Conservation (phyloP, 1,139 yeast species). For the Yamadazyma sp. region DNA sequence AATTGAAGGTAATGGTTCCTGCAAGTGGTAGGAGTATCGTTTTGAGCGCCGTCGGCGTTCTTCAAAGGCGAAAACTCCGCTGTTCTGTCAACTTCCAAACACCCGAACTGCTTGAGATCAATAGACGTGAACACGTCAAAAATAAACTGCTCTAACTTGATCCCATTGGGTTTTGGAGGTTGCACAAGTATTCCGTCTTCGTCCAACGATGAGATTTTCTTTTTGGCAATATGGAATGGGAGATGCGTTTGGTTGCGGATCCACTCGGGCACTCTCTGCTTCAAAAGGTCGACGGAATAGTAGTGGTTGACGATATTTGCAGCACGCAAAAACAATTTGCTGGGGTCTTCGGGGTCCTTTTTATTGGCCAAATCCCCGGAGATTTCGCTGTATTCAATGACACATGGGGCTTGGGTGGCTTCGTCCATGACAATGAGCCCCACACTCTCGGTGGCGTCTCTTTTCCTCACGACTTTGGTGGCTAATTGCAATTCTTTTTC, state of each 20-base stretch:
- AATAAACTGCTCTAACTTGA: conserved; percentile 93
- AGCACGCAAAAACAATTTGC: conserved; percentile 74
- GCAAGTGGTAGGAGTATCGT: conserved; percentile 86
- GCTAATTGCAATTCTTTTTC: conserved; percentile 68
- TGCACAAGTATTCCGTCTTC: conserved; percentile 48
- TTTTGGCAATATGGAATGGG: conserved; percentile 92
- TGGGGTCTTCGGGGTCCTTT: conserved; percentile 45
- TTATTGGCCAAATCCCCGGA: conserved; percentile 69
- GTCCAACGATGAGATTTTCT: conserved; percentile 74
- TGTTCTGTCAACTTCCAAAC: conserved; percentile 82
- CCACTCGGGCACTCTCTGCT: conserved; percentile 66
- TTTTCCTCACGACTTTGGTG: conserved; percentile 92
- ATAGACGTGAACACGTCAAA: conserved; percentile 93
- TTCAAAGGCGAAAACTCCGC: conserved; percentile 94
- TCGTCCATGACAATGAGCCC: conserved; percentile 84
- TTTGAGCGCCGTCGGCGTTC: conserved; percentile 78
- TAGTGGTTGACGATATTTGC: conserved; percentile 98
- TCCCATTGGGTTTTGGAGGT: conserved; percentile 81
- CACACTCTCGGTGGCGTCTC: conserved; percentile 83
- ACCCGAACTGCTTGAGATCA: conserved; percentile 74
- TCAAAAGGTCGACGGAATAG: conserved; percentile 75
- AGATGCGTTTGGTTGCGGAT: conserved; percentile 60
- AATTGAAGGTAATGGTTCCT: conserved; percentile 62
- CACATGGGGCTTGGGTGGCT: conserved; percentile 68
- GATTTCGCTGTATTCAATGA: conserved; percentile 93